Evolutionary conservation across 345 rosid genomes (phyloP).

Genomic region (Eucalyptus polyanthemos): DNA sequence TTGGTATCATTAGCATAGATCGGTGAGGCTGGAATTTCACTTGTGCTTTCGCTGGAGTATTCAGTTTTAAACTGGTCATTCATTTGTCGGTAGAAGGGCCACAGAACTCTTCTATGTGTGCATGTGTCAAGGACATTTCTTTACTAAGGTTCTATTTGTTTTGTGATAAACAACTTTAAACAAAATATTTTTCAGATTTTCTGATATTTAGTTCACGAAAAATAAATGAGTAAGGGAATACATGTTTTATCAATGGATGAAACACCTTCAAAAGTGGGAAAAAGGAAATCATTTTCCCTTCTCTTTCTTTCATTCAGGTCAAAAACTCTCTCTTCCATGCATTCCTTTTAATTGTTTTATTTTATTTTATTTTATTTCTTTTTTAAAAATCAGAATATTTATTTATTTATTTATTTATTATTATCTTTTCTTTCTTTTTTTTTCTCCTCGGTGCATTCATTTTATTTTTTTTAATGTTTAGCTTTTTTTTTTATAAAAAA

Average conservation of each 20-base stretch:
- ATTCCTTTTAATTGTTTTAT: too few species aligned
- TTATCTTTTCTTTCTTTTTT: too few species aligned
- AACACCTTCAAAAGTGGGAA: neutral
- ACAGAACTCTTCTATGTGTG: fast-evolving
- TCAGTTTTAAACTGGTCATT: neutral
- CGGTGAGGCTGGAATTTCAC: neutral
- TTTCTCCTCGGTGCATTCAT: too few species aligned
- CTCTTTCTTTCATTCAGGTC: neutral
- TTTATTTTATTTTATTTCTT: too few species aligned
- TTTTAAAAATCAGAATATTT: too few species aligned
- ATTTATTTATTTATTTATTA: too few species aligned
- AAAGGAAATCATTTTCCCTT: neutral
- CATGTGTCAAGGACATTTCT: neutral
- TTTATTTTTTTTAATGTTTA: too few species aligned
- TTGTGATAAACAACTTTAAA: too few species aligned
- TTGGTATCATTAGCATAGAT: slow-evolving; percentile 23
- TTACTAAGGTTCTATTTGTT: fast-evolving
- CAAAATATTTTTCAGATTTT: too few species aligned
- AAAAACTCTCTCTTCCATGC: neutral
- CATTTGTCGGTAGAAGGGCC: neutral
- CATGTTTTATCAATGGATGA: fast-evolving
- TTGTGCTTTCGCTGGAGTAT: neutral
- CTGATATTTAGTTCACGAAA: too few species aligned
- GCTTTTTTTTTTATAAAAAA: fast-evolving
- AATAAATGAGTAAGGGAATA: too few species aligned